These are phyloP conservation scores for Pythium sp. DNA, from an alignment of 352 stramenopile species.

Conservation along the genomic window DNA sequence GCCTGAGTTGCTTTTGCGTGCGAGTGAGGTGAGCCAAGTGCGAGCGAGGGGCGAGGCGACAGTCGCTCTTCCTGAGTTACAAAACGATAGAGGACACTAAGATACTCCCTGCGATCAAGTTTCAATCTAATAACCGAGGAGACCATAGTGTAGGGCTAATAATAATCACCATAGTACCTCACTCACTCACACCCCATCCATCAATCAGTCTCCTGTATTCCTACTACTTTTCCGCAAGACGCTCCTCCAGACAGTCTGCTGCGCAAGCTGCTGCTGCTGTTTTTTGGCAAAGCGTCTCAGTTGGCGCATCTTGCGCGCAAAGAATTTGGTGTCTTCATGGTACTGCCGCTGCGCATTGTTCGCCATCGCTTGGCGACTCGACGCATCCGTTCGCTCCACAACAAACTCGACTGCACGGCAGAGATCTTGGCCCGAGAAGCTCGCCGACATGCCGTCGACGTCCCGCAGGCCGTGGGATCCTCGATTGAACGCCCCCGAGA, in stretches of 20 bases:
- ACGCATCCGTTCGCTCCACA: conserved; percentile 23
- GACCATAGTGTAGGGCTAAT: no score
- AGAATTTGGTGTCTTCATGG: conserved; percentile 50
- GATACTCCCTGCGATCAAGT: no score
- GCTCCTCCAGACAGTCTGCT: neutral
- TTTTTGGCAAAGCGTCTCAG: conserved; percentile 25
- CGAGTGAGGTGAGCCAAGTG: no score
- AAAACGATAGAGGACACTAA: no score
- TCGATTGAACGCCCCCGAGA: conserved; percentile 32
- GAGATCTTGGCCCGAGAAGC: conserved; percentile 27
- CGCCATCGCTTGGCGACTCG: conserved; percentile 29
- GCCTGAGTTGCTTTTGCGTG: no score
- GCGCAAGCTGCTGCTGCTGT: neutral
- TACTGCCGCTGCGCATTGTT: conserved; percentile 37
- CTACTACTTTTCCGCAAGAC: neutral
- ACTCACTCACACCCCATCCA: neutral
- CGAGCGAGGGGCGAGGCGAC: no score
- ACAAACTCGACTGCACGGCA: conserved; percentile 38
- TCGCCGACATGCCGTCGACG: conserved; percentile 31
- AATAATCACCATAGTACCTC: neutral
- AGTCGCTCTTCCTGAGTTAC: no score
- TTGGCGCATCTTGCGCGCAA: conserved; percentile 39
- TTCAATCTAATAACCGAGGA: no score
- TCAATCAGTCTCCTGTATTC: neutral
- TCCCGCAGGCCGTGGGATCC: conserved; percentile 19